A percentile compares a stretch with the other conserved stretches of the same genome.
Evolutionary conservation across 208 protist species (phyloP).

Genomic region (Tritrichomonas musculus): DNA sequence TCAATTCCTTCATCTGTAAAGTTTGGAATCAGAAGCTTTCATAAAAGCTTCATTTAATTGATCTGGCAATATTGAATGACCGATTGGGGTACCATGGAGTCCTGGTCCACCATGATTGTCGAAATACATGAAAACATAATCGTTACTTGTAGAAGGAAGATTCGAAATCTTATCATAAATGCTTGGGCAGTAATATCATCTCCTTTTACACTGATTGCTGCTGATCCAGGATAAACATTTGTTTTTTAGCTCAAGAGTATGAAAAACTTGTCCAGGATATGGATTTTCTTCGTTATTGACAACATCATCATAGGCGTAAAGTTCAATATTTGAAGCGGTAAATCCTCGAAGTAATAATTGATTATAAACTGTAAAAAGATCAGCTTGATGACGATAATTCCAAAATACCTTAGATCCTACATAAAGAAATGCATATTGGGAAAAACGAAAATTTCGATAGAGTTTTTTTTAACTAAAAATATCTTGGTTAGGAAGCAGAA

Average conservation of each 20-base stretch:
- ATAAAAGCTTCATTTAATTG: too few species aligned
- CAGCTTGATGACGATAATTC: neutral
- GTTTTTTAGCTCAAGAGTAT: neutral
- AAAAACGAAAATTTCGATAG: too few species aligned
- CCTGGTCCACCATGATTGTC: constrained; percentile 49
- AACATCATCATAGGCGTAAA: neutral
- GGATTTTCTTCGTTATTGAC: neutral
- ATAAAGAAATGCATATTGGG: neutral
- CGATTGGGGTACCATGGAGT: constrained; percentile 42
- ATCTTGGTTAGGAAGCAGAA: too few species aligned
- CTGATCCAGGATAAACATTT: neutral
- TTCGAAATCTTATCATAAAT: too few species aligned
- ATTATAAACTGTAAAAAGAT: neutral
- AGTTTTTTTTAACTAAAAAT: too few species aligned
- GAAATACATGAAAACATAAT: constrained; percentile 50
- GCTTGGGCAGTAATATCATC: too few species aligned
- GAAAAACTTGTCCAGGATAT: neutral
- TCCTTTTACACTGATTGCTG: too few species aligned
- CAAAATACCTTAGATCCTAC: neutral
- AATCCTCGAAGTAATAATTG: neutral
- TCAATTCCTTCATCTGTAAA: too few species aligned
- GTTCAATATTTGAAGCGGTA: neutral
- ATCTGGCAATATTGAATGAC: too few species aligned
- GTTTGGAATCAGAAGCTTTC: too few species aligned
- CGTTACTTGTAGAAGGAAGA: constrained; percentile 28